phyloP scores from a whole-genome alignment of 2,329 filamentous ascomycete genomes.

The Talaromyces pinophilus region DNA sequence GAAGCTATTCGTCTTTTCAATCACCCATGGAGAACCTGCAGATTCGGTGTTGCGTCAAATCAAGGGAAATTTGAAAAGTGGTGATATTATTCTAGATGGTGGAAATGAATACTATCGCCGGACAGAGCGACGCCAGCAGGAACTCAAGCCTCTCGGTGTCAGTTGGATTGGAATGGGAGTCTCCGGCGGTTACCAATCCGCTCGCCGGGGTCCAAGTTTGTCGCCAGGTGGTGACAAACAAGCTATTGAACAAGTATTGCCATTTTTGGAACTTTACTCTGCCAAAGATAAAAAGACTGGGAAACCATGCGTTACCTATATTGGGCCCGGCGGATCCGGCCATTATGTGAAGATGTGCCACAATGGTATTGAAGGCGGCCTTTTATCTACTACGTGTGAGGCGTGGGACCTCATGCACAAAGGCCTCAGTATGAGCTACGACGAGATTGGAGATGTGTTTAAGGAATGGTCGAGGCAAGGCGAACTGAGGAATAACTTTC shows the following conservation, averaged over 20 bases:
- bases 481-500: slow-evolving; percentile 61
- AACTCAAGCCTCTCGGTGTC: slow-evolving; percentile 59
- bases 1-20: slow-evolving; percentile 45
- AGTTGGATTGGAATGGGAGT: slow-evolving; percentile 69
- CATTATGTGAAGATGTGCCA: slow-evolving; percentile 78
- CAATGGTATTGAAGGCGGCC: slow-evolving; percentile 72
- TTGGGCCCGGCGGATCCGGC: slow-evolving; percentile 64
- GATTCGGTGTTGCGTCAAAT: slow-evolving; percentile 43
- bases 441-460: slow-evolving; percentile 63
- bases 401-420: slow-evolving; percentile 64
- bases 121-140: slow-evolving; percentile 63
- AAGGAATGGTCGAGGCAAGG: slow-evolving; percentile 61
- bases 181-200: slow-evolving; percentile 68
- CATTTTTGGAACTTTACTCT: slow-evolving; percentile 61
- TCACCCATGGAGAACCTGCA: slow-evolving; percentile 43
- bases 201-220: slow-evolving; percentile 66
- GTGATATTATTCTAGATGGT: slow-evolving; percentile 69
- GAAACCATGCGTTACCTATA: slow-evolving; percentile 60
- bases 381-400: slow-evolving; percentile 66
- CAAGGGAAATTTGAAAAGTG: slow-evolving; percentile 55
- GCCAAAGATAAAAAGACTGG: slow-evolving; percentile 62
- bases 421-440: slow-evolving; percentile 59
- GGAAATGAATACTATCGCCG: slow-evolving; percentile 68
- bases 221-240: slow-evolving; percentile 63
- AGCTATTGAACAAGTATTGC: slow-evolving; percentile 60